A percentile compares a stretch with the other conserved stretches of the same genome.
phyloP scores from a whole-genome alignment of 164 flowering plant genomes.

The Vitis vinifera region DNA sequence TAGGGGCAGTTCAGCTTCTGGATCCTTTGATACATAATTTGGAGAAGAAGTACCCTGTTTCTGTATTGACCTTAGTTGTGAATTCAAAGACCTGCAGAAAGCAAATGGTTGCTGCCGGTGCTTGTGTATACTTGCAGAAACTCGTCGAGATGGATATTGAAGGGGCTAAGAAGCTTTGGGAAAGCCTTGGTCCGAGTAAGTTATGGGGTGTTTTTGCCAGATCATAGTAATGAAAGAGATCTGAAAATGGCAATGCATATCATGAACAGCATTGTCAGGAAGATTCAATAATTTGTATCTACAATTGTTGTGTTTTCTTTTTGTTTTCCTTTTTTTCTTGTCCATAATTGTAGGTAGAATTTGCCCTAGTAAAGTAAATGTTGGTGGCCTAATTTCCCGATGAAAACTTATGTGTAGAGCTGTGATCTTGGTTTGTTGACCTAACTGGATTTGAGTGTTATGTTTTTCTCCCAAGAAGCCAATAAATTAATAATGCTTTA shows the following conservation, averaged over 20 bases:
- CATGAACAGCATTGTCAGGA: not conserved
- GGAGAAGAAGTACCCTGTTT: slow-evolving; percentile 68
- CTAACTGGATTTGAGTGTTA: slow-evolving; percentile 27
- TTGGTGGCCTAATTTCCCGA: slow-evolving; percentile 19
- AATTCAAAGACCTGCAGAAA: slow-evolving; percentile 69
- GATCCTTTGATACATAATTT: slow-evolving; percentile 57
- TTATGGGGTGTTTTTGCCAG: slow-evolving; percentile 80
- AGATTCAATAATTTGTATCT: slow-evolving; percentile 35
- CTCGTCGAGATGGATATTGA: slow-evolving; percentile 72
- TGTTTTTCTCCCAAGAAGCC: slow-evolving; percentile 10
- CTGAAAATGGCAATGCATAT: not conserved
- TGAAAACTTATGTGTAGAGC: slow-evolving; percentile 25
- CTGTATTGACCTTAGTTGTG: slow-evolving; percentile 44
- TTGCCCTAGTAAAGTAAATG: slow-evolving; percentile 12
- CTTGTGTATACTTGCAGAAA: slow-evolving; percentile 58
- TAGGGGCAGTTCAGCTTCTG: slow-evolving; percentile 58
- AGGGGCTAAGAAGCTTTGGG: slow-evolving; percentile 80
- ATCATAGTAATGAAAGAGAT: slow-evolving; percentile 28
- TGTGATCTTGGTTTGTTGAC: slow-evolving; percentile 27
- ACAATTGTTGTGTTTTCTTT: slow-evolving; percentile 19
- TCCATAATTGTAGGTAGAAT: slow-evolving; percentile 15
- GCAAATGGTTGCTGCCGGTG: slow-evolving; percentile 76
- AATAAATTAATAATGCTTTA: slow-evolving; percentile 23
- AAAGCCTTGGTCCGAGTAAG: slow-evolving; percentile 60
- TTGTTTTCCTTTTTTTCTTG: slow-evolving; percentile 13